These are phyloP conservation scores for Ilyonectria robusta DNA, from an alignment of 2,329 filamentous ascomycete species.

Conservation along the genomic window DNA sequence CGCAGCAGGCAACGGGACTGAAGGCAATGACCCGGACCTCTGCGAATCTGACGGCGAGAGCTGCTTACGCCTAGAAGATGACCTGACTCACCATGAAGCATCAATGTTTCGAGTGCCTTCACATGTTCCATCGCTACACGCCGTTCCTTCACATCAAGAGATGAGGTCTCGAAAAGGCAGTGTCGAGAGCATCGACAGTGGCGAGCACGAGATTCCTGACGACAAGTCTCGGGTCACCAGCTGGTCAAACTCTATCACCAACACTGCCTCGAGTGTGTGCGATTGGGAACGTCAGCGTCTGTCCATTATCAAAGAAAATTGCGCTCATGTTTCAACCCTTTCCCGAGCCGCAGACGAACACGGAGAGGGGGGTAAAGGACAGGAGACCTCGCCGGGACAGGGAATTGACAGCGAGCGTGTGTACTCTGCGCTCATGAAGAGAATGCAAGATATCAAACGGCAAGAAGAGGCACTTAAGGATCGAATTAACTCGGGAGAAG, in stretches of 20 bases:
- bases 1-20: conserved; percentile 23
- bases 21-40: conserved; percentile 15
- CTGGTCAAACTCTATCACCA: conserved; percentile 76
- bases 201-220: conserved; percentile 57
- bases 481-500: not conserved
- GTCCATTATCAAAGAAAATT: conserved; percentile 75
- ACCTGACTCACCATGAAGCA: conserved; percentile 55
- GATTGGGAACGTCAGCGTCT: conserved; percentile 70
- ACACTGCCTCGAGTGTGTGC: conserved; percentile 64
- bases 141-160: conserved; percentile 61
- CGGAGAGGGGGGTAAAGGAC: conserved; percentile 41
- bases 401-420: conserved; percentile 70
- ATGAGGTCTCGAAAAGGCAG: conserved; percentile 69
- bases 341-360: conserved; percentile 45
- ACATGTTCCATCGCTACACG: conserved; percentile 65
- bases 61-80: conserved; percentile 52
- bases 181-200: conserved; percentile 63
- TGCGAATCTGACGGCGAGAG: conserved; percentile 48
- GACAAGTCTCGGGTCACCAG: conserved; percentile 79
- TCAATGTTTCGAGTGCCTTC: conserved; percentile 65
- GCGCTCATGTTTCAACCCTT: conserved; percentile 56
- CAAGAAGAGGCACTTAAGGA: conserved; percentile 14
- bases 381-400: conserved; percentile 38
- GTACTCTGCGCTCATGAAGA: conserved; percentile 75
- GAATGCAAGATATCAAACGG: conserved; percentile 59